phyloP scores from a whole-genome alignment of 148 eudicot genomes.

The Nepenthes mirabilis region DNA sequence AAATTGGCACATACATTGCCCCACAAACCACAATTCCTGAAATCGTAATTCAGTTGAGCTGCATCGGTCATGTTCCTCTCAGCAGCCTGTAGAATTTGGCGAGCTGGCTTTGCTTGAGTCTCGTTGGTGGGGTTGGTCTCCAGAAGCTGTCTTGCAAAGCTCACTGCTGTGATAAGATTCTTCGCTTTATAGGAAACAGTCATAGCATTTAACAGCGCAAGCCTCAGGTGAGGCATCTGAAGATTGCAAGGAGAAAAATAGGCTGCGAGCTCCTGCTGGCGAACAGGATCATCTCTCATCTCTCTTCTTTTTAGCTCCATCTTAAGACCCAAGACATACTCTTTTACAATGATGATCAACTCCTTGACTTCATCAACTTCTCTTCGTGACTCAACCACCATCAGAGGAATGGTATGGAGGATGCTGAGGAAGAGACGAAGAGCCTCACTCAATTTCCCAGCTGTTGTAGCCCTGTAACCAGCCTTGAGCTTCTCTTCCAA shows the following conservation, averaged over 20 bases:
- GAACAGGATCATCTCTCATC: conserved; percentile 51
- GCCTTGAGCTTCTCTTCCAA: conserved; percentile 74
- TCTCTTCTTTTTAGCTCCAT: conserved; percentile 85
- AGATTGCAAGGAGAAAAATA: conserved; percentile 91
- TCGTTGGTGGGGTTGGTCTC: conserved; percentile 68
- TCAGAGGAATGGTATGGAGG: conserved; percentile 71
- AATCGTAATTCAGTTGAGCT: conserved; percentile 68
- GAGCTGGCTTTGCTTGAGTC: conserved; percentile 56
- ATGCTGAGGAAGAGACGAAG: conserved; percentile 47
- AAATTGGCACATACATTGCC: conserved; percentile 75
- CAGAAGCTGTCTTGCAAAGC: conserved; percentile 70
- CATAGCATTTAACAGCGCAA: conserved; percentile 72
- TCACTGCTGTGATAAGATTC: conserved; percentile 62
- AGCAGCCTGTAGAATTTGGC: conserved; percentile 67
- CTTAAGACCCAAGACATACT: conserved; percentile 77
- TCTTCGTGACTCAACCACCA: conserved; percentile 78
- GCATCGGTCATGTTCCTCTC: conserved; percentile 79
- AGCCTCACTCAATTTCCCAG: conserved; percentile 75
- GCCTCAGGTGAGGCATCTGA: conserved; percentile 73
- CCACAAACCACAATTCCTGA: conserved; percentile 90
- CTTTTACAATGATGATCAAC: conserved; percentile 59
- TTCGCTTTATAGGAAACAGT: conserved; percentile 52
- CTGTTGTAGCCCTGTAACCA: conserved; percentile 60
- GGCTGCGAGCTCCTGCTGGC: conserved; percentile 90
- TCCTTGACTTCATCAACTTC: conserved; percentile 97